phyloP scores from a whole-genome alignment of 495 filamentous ascomycete genomes.

The Lasiosphaeria hispida region DNA sequence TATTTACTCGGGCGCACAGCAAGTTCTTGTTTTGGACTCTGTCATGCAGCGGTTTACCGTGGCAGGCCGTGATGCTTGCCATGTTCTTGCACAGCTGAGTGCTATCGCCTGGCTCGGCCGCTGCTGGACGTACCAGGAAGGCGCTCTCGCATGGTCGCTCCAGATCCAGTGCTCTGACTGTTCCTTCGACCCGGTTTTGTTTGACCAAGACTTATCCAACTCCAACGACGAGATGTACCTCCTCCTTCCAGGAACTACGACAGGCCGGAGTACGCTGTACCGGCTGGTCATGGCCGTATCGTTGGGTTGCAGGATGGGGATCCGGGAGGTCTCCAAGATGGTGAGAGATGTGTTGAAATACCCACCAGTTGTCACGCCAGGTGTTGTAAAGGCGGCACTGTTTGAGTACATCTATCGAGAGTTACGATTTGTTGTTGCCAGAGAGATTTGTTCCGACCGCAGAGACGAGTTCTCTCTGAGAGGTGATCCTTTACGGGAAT shows the following conservation, averaged over 20 bases:
- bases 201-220: not conserved
- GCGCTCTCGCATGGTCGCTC: slow-evolving; percentile 4
- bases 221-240: not conserved
- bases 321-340: not conserved
- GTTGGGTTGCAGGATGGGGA: not conserved
- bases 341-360: not conserved
- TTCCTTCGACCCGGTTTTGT: not conserved
- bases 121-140: slow-evolving; percentile 8
- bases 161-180: slow-evolving; percentile 4
- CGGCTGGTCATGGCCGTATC: not conserved
- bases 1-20: slow-evolving; percentile 1
- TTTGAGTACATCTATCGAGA: not conserved
- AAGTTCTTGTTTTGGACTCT: slow-evolving; percentile 1
- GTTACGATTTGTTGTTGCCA: not conserved
- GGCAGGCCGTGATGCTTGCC: not conserved
- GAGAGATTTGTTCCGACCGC: not conserved
- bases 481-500: not conserved
- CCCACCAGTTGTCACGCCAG: not conserved
- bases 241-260: not conserved
- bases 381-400: not conserved
- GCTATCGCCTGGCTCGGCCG: not conserved
- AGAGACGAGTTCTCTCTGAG: not conserved
- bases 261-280: not conserved
- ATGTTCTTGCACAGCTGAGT: not conserved
- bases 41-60: slow-evolving; percentile 1